These are phyloP conservation scores for Cryptococcus hybrid DNA, from an alignment of 1,284 basidiomycete species.

Conservation along the genomic window DNA sequence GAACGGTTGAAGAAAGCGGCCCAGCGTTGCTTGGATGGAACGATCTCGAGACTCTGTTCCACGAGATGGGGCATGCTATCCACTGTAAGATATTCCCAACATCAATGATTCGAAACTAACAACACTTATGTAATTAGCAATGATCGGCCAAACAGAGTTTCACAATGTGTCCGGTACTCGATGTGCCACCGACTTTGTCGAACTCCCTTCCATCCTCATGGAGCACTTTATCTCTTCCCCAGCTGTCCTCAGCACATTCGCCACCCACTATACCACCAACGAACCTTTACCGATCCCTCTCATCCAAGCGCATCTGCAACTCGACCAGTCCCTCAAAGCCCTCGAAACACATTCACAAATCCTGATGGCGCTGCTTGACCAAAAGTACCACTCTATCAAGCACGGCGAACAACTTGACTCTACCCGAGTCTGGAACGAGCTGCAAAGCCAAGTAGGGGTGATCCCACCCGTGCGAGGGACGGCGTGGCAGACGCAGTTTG, in stretches of 20 bases:
- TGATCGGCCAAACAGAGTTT: slow-evolving; percentile 96
- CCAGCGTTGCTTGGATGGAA: slow-evolving; percentile 84
- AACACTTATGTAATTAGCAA: slow-evolving; percentile 60
- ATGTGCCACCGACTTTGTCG: slow-evolving; percentile 97
- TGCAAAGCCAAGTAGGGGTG: slow-evolving; percentile 67
- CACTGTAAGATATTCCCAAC: slow-evolving; percentile 71
- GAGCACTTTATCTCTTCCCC: slow-evolving; percentile 89
- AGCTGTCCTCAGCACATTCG: slow-evolving; percentile 76
- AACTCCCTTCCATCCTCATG: slow-evolving; percentile 97
- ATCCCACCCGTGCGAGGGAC: slow-evolving; percentile 80
- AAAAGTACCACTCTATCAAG: slow-evolving; percentile 73
- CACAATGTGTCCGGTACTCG: slow-evolving; percentile 97
- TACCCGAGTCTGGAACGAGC: slow-evolving; percentile 61
- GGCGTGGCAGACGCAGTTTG: slow-evolving; percentile 92
- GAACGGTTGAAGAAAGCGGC: slow-evolving; percentile 57
- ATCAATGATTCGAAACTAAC: background rate
- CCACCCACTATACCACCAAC: slow-evolving; percentile 58
- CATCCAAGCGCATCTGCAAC: slow-evolving; percentile 45
- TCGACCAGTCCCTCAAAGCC: slow-evolving; percentile 51
- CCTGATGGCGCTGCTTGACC: slow-evolving; percentile 83
- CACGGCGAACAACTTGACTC: slow-evolving; percentile 61
- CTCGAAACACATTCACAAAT: slow-evolving; percentile 89
- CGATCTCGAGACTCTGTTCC: slow-evolving; percentile 92
- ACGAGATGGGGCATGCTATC: slow-evolving; percentile 99
- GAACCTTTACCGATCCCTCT: slow-evolving; percentile 67